phyloP scores from a whole-genome alignment of 306 rosid genomes.

The Pyrus bretschneideri region DNA sequence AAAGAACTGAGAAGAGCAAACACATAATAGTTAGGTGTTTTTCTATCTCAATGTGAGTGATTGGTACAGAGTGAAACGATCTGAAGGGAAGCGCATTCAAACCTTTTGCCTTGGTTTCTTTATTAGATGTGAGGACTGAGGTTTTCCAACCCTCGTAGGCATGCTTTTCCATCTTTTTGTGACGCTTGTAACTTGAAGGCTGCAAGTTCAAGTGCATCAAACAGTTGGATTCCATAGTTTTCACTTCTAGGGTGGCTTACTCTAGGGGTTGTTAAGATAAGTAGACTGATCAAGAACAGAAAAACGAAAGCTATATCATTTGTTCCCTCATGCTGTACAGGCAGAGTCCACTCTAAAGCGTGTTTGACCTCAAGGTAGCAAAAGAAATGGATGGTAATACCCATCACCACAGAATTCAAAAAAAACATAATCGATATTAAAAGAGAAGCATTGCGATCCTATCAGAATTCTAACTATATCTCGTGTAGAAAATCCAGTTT shows the following conservation, averaged over 20 bases:
- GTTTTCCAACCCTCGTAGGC: conserved; percentile 68
- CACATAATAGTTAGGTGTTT: not conserved
- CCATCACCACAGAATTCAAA: not conserved
- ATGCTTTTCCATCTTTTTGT: conserved; percentile 41
- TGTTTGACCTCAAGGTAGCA: too few species aligned
- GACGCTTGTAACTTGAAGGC: conserved; percentile 59
- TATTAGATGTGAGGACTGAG: conserved; percentile 55
- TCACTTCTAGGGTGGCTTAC: too few species aligned
- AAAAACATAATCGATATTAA: not conserved
- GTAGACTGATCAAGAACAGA: too few species aligned
- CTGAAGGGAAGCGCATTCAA: not conserved
- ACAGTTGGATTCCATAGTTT: conserved; percentile 4
- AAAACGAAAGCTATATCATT: too few species aligned
- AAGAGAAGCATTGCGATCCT: not conserved
- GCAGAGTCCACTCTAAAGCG: too few species aligned
- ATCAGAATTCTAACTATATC: not conserved
- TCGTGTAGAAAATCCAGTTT: not conserved
- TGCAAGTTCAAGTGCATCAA: conserved; percentile 24
- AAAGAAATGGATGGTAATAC: not conserved
- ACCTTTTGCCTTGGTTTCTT: conserved; percentile 55
- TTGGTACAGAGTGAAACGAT: not conserved
- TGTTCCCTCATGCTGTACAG: too few species aligned
- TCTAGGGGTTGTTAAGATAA: too few species aligned
- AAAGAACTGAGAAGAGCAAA: conserved; percentile 28
- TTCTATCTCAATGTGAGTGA: not conserved